Evolutionary conservation across 2,329 filamentous ascomycete genomes (phyloP), one percentile per base, ranked within the genome.

Genomic region (Rutstroemia sydowiana): DNA sequence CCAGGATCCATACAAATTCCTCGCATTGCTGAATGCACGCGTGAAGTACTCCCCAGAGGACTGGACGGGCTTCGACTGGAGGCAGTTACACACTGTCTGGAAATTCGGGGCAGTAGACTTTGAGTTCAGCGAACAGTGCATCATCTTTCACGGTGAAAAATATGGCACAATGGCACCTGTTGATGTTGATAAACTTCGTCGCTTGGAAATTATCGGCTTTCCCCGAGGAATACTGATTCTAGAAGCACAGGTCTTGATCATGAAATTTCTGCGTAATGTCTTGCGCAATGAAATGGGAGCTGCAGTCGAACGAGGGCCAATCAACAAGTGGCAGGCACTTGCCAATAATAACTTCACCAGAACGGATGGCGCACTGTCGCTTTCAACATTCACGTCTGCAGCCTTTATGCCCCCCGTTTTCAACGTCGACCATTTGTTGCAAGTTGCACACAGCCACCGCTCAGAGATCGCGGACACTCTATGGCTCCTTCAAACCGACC

Each of bases 221-320:
- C 56, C 56, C 5, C 42, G 32, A 11, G 57, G 23, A 14, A 40
- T 20, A 8, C 48, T 59, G 10, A 13, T 58, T 23, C 31, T 59
- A 2, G 52, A 59, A 43, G 52, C 52, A 7, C 57, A 59, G 23
- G 11, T n/a, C 1, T 30, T 40, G 9, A 31, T 58, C 7, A 36
- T 48, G 16, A 7, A 3, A 1, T 37, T 50, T 6, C 32, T 58
- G 1, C 34, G 23, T 2, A 36, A 55, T 5, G 28, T 21, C 18
- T 20, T 55, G 11, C 21, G 43, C 4, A 13, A 39, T 3, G 34
- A 48, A 13, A 14, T 6, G 8, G 40, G 23, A 43, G 21, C 5
- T 5, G 23, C 40, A 14, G 23, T n/a, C 10, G 23, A n/a, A n/a
- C n/a, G n/a, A n/a, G n/a, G n/a, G n/a, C n/a, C n/a, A n/a, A n/a